Conservation (phyloP, 169 alveolate species). For the Theileria orientalis region DNA sequence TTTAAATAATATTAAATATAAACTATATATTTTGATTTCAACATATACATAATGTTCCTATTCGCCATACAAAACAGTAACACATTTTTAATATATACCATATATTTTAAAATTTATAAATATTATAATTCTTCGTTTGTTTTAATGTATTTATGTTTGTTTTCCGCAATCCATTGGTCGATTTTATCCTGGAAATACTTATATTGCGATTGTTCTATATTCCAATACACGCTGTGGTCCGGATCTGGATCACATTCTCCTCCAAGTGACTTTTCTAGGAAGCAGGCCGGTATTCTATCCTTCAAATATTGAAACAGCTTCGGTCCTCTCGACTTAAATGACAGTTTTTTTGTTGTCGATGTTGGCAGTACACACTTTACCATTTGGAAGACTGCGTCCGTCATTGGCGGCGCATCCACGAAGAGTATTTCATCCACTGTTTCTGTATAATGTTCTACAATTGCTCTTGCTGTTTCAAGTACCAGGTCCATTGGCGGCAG, state of each 20-base stretch:
- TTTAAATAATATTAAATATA: too few relatives aligned
- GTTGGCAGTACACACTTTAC: slow-evolving; percentile 49
- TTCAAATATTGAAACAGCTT: slow-evolving; percentile 14
- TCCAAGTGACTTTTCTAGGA: slow-evolving; percentile 51
- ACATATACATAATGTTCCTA: too few relatives aligned
- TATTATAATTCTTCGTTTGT: background rate
- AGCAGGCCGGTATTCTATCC: slow-evolving; percentile 5
- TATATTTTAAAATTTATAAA: too few relatives aligned
- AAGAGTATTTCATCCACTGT: slow-evolving; percentile 47
- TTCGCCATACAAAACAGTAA: too few relatives aligned
- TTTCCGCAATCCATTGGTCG: slow-evolving; percentile 23
- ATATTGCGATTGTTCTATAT: slow-evolving; percentile 11
- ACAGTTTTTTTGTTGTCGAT: slow-evolving; percentile 51
- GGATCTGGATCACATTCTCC: slow-evolving; percentile 26
- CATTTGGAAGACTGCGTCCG: slow-evolving; percentile 56
- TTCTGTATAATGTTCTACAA: slow-evolving; percentile 55
- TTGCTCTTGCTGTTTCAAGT: slow-evolving; percentile 54
- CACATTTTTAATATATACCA: too few relatives aligned
- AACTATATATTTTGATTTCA: too few relatives aligned
- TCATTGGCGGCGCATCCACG: slow-evolving; percentile 48
- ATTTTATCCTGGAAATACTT: slow-evolving; percentile 2
- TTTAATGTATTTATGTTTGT: slow-evolving; percentile 21
- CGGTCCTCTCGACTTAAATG: slow-evolving; percentile 37
- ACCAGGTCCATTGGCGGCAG: slow-evolving; percentile 55
- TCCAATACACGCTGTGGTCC: slow-evolving; percentile 45